Base-by-base conservation (phyloP, 2,329 filamentous ascomycete species). In the Paecilomyces sp. region DNA sequence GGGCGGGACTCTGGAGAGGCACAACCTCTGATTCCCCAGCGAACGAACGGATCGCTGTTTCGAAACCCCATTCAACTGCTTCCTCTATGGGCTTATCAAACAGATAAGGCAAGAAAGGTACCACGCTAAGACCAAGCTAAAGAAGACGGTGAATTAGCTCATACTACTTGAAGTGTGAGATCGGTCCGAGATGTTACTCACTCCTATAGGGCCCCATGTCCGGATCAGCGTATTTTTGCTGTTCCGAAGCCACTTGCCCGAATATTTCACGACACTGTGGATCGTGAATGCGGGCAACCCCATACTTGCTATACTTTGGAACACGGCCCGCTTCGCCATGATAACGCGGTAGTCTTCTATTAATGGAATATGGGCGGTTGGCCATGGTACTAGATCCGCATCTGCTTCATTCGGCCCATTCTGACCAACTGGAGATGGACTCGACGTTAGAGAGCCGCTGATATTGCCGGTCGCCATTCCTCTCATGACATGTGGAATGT, bases 31-130 rank as follows among this genome's bases (percentile, higher is more conserved):
- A 91, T 83, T 0, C 83, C 72, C 70, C 87, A 83, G 70, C 97
- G 94, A 0, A 83, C 89, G 67, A 87, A 68, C 96, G 90, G 78
- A 97, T 97, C 2, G 83, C 74, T 88, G 88, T 97, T 70, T 97
- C 15, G n/a, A 47, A 47, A 47, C 41, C 41, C 41, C 41, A 47
- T 47, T 47, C 92, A 0, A 96, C 91, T 0, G 90, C 91, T 63
- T 91, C 84, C 77, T 97, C 94, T 6, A 99, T 91, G 0, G 94
- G 93, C 73, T 96, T 84, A 70, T 99, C 92, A 67, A 97, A 97
- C 58, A 96, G 77, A 60, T 83, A 87, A 0, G 92, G 93, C 60
- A 97, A 75, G 73, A 92, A 89, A 0, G 92, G 93, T 8, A 97
- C 92, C 8, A 91, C 81, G 0, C 87, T 78, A 34, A 92, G 78